Base-by-base conservation (phyloP, 768 basidiomycete species). In the Filobasidium wieringae region DNA sequence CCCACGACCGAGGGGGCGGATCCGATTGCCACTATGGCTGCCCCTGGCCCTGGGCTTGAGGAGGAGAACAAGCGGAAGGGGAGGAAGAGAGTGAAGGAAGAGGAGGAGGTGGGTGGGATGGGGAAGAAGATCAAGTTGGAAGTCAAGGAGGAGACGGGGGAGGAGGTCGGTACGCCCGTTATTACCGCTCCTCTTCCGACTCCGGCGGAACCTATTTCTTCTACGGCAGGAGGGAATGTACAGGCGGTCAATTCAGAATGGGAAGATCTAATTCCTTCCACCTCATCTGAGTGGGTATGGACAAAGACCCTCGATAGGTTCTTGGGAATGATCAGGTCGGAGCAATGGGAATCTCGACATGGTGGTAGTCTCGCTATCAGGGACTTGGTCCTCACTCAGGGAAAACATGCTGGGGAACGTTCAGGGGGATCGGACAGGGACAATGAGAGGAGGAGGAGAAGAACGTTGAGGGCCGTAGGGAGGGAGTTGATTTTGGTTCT, bases 311-410 rank as follows among this genome's bases (percentile, higher is more conserved):
- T 84, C 12, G 82, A 82, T 60, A 78, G 90, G 7, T 78, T 96
- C 7, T 84, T 86, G 67, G 84, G 89, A 5, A 85, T 87, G 65
- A 74, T 96, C 7, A 85, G 88, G 66, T 89, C 66, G 65, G 80
- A 84, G 3, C 79, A 83, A 2, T 97, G 95, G 95, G 91, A 97
- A 72, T 82, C 86, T 14, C 80, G 95, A 51, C 95, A 99, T 66
- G 95, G 95, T 33, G 86, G 91, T 15, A 87, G 90, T 0, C 82
- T 95, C 79, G 91, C 88, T 0, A 72, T 97, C 30, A 80, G 90
- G 45, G 95, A 96, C 68, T 73, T 97, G 43, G 75, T 97, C 51
- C 66, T 68, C 2, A 57, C 62, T 2, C 51, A 62, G 2, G 66
- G 64, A 19, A 27, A 32, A 27, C 51, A 52, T 2, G 53, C 45